Evolutionary conservation across 2,329 filamentous ascomycete genomes (phyloP).

Genomic region (Orbilia brochopaga): DNA sequence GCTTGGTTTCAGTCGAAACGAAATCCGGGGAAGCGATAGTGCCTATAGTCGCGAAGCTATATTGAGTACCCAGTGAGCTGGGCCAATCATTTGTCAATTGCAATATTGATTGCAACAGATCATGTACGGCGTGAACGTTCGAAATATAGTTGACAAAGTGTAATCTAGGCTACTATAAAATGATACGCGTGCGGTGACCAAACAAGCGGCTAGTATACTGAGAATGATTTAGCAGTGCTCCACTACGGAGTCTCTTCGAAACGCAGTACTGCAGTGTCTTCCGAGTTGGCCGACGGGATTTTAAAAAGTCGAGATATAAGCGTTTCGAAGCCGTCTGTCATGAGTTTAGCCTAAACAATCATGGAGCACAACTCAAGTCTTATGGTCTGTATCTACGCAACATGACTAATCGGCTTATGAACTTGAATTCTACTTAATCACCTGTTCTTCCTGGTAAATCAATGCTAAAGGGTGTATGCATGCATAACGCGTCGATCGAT

Average conservation of each 20-base stretch:
- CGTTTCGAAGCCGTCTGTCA: slow-evolving; percentile 16
- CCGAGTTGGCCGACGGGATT: slow-evolving; percentile 46
- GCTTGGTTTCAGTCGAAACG: slow-evolving; percentile 7
- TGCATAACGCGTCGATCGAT: neutral
- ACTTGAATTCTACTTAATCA: too few relatives aligned
- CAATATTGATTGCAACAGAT: too few relatives aligned
- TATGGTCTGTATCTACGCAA: slow-evolving; percentile 9
- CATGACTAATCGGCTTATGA: neutral
- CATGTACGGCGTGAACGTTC: too few relatives aligned
- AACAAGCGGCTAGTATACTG: too few relatives aligned
- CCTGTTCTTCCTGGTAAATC: too few relatives aligned
- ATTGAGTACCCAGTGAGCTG: slow-evolving; percentile 3
- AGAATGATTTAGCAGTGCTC: too few relatives aligned
- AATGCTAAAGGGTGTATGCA: neutral
- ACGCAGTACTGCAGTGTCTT: slow-evolving; percentile 8
- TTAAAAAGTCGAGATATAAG: slow-evolving; percentile 31
- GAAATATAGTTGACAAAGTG: too few relatives aligned
- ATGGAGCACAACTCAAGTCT: neutral
- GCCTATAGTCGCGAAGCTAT: slow-evolving; percentile 13
- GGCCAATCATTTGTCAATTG: neutral
- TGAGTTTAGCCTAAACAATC: slow-evolving; percentile 40
- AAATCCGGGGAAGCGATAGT: slow-evolving; percentile 34
- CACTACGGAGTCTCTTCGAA: neutral
- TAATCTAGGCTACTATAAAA: too few relatives aligned
- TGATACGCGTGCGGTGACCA: too few relatives aligned